Evolutionary conservation across 345 rosid genomes (phyloP), one percentile per base, ranked within the genome.

Genomic region (Stellera chamaejasme): DNA sequence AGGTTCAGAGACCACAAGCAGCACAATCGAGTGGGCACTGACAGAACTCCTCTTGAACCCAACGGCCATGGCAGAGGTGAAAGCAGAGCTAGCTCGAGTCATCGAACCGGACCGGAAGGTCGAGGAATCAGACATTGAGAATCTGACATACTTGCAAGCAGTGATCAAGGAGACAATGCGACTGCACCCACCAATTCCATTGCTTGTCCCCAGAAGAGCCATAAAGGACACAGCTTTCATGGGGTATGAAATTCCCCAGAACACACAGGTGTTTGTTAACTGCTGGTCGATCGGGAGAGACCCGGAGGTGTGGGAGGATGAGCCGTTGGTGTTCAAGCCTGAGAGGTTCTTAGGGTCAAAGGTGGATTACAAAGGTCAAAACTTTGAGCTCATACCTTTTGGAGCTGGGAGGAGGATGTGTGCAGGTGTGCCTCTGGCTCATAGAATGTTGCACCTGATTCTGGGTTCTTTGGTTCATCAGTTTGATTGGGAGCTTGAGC

Each of bases 281-380:
- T 70, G 63, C 5, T 86, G 90, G 90, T 85, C 95, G 0, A 82
- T 82, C 2, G 88, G 82, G 15, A 62, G 85, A 53, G 89, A 84
- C 66, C 76, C 82, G 0, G 71, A 66, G 2, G 70, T 52, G 0
- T 84, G 92, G 87, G 64, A 63, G 87, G 64, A 66, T 25, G 75
- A 73, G 9, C 71, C 75, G 6, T 61, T 61, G 55, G 45, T 7
- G 1, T 69, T 73, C 54, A 61, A 41, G 45, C 74, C 71, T 10
- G 78, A 70, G 52, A 43, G 75, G 54, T 74, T 74, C 25, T 16
- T 59, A 15, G 63, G 59, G 1, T 48, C 70, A 13, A 48, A 48
- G 10, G 42, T 60, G 1, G 72, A 62, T n/a, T 63, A 63, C 25
- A 62, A 70, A 42, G 66, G 71, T 1, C 61, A 66, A 32, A 50